phyloP scores from a whole-genome alignment of 805 yeast species.

The Middelhovenomyces tepae region DNA sequence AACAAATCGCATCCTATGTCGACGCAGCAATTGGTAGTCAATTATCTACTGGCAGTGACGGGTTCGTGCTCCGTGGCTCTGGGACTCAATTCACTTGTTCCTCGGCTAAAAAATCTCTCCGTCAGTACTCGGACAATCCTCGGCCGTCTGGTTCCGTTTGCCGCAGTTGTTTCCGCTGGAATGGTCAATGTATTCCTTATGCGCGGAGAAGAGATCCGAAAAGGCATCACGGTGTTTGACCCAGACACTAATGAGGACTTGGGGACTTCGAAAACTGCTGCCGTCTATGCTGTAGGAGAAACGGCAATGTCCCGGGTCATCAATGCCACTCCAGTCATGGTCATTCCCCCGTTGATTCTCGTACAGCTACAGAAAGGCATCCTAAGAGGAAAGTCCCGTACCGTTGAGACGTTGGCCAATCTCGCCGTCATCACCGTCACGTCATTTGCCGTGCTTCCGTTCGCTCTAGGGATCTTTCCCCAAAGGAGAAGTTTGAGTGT shows the following conservation, averaged over 20 bases:
- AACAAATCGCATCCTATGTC: conserved; percentile 90
- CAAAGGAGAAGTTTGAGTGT: conserved; percentile 64
- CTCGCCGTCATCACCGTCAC: conserved; percentile 80
- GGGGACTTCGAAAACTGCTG: conserved; percentile 78
- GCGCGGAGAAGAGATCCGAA: conserved; percentile 90
- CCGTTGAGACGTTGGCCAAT: conserved; percentile 62
- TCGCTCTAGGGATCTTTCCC: conserved; percentile 94
- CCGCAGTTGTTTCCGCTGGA: conserved; percentile 98
- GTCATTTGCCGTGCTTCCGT: conserved; percentile 81
- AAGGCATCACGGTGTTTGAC: conserved; percentile 34
- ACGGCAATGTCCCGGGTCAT: conserved; percentile 93
- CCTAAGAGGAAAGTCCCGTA: conserved; percentile 57
- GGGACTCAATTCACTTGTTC: conserved; percentile 88
- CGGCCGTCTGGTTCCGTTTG: conserved; percentile 91
- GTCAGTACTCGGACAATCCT: conserved; percentile 62
- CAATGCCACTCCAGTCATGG: conserved; percentile 97
- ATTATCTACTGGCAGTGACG: conserved; percentile 80
- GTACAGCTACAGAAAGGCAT: conserved; percentile 66
- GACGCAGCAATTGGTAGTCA: conserved; percentile 64
- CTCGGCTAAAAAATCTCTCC: conserved; percentile 62
- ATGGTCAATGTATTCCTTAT: conserved; percentile 90
- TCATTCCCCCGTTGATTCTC: conserved; percentile 79
- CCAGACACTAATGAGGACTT: conserved; percentile 30
- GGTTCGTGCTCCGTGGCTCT: conserved; percentile 95
- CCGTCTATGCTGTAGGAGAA: conserved; percentile 88